Percentiles rank a stretch among this genome's conserved stretches.
Conservation (phyloP, 176 grass and related monocot genomes). For the Zoysia pacifica region DNA sequence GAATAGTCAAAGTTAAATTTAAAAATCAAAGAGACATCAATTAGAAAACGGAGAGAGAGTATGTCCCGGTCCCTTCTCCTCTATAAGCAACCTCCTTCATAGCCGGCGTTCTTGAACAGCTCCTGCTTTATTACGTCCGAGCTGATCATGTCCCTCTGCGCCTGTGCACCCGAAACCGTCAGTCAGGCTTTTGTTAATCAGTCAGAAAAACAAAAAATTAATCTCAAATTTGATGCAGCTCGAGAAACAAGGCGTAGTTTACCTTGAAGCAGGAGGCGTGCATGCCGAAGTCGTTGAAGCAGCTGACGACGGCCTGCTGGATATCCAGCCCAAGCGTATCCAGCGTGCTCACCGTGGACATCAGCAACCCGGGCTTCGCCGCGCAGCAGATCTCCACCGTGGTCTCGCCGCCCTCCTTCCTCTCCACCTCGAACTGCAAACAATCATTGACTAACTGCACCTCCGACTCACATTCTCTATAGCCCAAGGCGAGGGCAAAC, state of each 20-base stretch:
- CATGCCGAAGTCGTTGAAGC: constrained; percentile 99
- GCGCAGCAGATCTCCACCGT: constrained; percentile 91
- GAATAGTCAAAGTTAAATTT: too few species aligned
- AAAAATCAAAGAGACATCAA: too few species aligned
- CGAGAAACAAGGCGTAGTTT: not conserved
- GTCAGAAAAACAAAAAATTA: not conserved
- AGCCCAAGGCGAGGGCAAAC: not conserved
- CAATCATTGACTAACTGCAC: not conserved
- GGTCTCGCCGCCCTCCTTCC: constrained; percentile 69
- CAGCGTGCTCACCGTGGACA: constrained; percentile 84
- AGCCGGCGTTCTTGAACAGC: constrained; percentile 88
- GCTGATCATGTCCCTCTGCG: constrained; percentile 68
- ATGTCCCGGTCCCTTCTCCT: not conserved
- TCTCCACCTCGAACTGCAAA: constrained; percentile 79
- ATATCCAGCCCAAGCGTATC: constrained; percentile 90
- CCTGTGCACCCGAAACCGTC: not conserved
- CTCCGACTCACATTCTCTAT: not conserved
- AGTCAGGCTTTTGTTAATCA: not conserved
- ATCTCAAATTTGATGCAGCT: not conserved
- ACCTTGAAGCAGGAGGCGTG: constrained; percentile 96
- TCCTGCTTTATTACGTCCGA: constrained; percentile 84
- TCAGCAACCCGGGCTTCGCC: constrained; percentile 79
- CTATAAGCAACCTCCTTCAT: constrained; percentile 90
- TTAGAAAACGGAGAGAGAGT: too few species aligned
- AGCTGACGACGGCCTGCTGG: constrained; percentile 94